Evolutionary conservation across 305 asterid species (phyloP), one percentile per base, ranked within the genome.

Genomic region (Andrographis paniculata): DNA sequence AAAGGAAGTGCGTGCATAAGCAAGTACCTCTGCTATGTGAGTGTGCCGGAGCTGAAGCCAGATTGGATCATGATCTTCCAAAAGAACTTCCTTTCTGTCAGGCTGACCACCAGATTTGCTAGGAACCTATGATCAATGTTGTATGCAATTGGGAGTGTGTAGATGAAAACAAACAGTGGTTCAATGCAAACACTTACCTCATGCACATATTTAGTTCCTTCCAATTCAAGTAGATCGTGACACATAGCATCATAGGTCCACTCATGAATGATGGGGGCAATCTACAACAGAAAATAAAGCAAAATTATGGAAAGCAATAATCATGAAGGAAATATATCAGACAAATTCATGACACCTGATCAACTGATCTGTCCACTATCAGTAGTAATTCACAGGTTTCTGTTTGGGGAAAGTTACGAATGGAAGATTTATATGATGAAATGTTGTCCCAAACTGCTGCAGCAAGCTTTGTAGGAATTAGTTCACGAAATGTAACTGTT

Each of bases 231-330:
- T 55, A 84, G 79, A 73, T 88, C 97, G 70, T 88, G 95, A 45
- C 91, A 78, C 95, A 87, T 78, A 45, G 94, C 94, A 73, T 88
- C 97, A 67, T 88, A 88, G 20, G 95, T 81, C 97, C 97, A 88
- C 62, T 88, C 97, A 67, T 88, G 97, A 60, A 88, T 88, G 61
- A 88, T 71, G 31, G 95, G 97, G 73, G 97, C 93, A 57, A 88
- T 64, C 97, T 88, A 59, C 46, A 59, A 38, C 50, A 58, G 46
- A n/a, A 65, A 23, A 30, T 19, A 15, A 62, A 15, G 19, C 35
- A 47, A 30, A 56, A 18, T 24, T 39, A 14, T 2, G 13, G 23
- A 39, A 49, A 24, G 37, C n/a, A 35, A 27, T 58, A 45, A 48
- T 4, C 49, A 72, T 53, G 18, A 46, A 58, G 47, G 17, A 24